Evolutionary conservation across 768 basidiomycete genomes (phyloP), one percentile per base, ranked within the genome.

Genomic region (Neoboletus subvelutipes): DNA sequence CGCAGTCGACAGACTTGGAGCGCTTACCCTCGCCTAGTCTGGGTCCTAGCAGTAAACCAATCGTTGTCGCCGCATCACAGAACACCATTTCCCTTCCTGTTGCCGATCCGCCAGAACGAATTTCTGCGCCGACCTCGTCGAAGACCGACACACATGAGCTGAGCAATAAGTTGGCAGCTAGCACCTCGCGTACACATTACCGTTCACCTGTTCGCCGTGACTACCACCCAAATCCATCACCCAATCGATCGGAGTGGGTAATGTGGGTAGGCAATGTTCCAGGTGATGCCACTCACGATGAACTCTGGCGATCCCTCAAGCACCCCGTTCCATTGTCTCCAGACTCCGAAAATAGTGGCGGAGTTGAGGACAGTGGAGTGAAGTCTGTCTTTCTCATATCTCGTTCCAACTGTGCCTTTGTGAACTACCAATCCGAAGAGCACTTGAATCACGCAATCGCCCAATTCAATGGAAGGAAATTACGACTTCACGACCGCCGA

Each of bases 241-340:
- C 83, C 12, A 79, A 89, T 52, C 83, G 92, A 15, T 92, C 91
- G 8, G 91, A 92, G 56, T 95, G 90, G 91, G 94, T 94, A 1
- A 92, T 94, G 91, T 97, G 95, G 95, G 87, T 86, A 13, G 95
- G 95, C 11, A 98, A 98, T 67, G 88, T 97, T 4, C 91, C 92
- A 3, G 79, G 80, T 6, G 91, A 94, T 64, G 85, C 92, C 17
- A 84, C 83, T 4, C 83, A 92, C 57, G 87, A 92, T 61, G 94
- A 97, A 66, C 77, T 97, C 5, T 90, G 87, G 88, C 77, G 77
- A 8, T 95, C 94, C 70, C 94, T 98, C 75, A 86, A 80, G 59
- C 66, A 72, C 47, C 58, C 67, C 10, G 55, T 59, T 18, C 52
- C 67, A 18, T 45, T 64, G 5, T 55, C 52, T 26, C 48, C 64